phyloP scores from a whole-genome alignment of 768 basidiomycete genomes.

The Cantharellus cinnabarinus region DNA sequence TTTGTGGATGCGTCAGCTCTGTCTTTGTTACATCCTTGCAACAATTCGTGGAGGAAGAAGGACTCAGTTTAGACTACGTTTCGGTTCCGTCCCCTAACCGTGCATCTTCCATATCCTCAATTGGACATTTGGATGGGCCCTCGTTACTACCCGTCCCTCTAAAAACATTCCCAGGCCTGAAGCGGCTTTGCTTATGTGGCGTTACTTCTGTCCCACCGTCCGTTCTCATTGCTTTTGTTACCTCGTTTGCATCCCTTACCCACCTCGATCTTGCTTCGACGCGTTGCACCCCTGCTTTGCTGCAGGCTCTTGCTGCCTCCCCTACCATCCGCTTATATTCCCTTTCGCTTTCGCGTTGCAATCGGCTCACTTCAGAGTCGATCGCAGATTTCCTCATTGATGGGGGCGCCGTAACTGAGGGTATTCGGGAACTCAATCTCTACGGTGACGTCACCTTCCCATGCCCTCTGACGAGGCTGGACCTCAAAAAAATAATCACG shows the following conservation, averaged over 20 bases:
- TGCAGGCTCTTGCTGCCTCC: slow-evolving; percentile 42
- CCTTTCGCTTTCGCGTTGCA: slow-evolving; percentile 71
- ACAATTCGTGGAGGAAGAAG: slow-evolving; percentile 39
- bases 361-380: slow-evolving; percentile 58
- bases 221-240: slow-evolving; percentile 49
- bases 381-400: slow-evolving; percentile 53
- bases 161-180: slow-evolving; percentile 41
- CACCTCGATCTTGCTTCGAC: slow-evolving; percentile 86
- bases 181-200: slow-evolving; percentile 62
- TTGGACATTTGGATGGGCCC: slow-evolving; percentile 4
- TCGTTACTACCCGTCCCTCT: slow-evolving; percentile 12
- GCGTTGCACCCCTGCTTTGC: slow-evolving; percentile 55
- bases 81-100: not conserved
- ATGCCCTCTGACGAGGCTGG: slow-evolving; percentile 43
- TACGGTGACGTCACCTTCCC: slow-evolving; percentile 77
- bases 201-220: slow-evolving; percentile 56
- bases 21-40: slow-evolving; percentile 74
- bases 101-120: slow-evolving; percentile 4
- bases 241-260: slow-evolving; percentile 69
- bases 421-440: slow-evolving; percentile 58
- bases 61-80: slow-evolving; percentile 17
- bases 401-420: slow-evolving; percentile 35
- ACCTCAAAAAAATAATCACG: slow-evolving; percentile 46
- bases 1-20: slow-evolving; percentile 86
- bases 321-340: slow-evolving; percentile 39